phyloP scores from a whole-genome alignment of 805 yeast species.

The Saccharomycopsis fermentans region DNA sequence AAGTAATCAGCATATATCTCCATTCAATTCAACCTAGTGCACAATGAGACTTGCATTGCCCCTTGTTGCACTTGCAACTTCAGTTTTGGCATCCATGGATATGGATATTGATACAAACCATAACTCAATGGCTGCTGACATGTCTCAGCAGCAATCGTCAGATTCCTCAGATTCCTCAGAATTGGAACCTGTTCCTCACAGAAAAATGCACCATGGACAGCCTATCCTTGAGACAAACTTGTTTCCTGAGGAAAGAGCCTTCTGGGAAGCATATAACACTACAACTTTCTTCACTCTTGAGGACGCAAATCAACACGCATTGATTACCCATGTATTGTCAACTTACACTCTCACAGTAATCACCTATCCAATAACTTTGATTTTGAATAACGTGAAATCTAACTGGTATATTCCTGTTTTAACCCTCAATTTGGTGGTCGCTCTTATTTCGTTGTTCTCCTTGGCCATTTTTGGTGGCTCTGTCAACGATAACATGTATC shows the following conservation, averaged over 20 bases:
- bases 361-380: slow-evolving; percentile 58
- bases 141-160: not conserved
- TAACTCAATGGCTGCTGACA: too few relatives aligned
- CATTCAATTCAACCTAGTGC: too few relatives aligned
- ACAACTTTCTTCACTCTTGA: slow-evolving; percentile 59
- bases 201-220: slow-evolving; percentile 50
- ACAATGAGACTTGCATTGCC: too few relatives aligned
- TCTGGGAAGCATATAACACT: slow-evolving; percentile 73
- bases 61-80: not conserved
- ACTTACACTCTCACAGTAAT: slow-evolving; percentile 37
- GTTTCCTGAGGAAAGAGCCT: slow-evolving; percentile 59
- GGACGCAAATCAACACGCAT: slow-evolving; percentile 37
- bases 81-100: not conserved
- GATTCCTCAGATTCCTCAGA: not conserved
- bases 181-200: slow-evolving; percentile 37
- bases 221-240: slow-evolving; percentile 62
- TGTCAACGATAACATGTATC: slow-evolving; percentile 59
- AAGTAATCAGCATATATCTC: too few relatives aligned
- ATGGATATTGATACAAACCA: not conserved
- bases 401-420: slow-evolving; percentile 50
- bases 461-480: slow-evolving; percentile 48
- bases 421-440: slow-evolving; percentile 37
- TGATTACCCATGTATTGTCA: slow-evolving; percentile 45
- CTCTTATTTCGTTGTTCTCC: slow-evolving; percentile 41
- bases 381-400: slow-evolving; percentile 50